Evolutionary conservation across 169 alveolate species (phyloP).

Genomic region (Plasmodium inui): DNA sequence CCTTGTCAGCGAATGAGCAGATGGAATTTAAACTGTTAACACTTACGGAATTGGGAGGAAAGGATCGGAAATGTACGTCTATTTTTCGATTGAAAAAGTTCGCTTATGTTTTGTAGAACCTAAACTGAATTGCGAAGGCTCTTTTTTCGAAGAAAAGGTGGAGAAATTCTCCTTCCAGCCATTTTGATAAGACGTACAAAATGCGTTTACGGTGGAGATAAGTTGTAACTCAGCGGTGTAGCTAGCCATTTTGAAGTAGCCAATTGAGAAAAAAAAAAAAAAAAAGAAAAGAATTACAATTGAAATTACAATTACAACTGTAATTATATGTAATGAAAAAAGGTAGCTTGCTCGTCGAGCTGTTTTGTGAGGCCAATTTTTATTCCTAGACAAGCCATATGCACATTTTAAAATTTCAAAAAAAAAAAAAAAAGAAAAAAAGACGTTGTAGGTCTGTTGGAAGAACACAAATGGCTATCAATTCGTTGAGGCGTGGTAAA

Average conservation of each 20-base stretch:
- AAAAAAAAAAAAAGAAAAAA: not conserved
- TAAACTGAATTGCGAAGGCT: not conserved
- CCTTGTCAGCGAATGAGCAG: not conserved
- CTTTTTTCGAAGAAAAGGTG: not conserved
- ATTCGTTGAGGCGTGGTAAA: not conserved
- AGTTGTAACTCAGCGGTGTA: not conserved
- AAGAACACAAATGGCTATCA: not conserved
- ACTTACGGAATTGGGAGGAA: not conserved
- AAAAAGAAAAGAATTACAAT: not conserved
- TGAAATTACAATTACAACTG: not conserved
- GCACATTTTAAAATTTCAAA: not conserved
- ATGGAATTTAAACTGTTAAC: not conserved
- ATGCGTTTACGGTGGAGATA: not conserved
- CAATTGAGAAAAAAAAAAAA: not conserved
- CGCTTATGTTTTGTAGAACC: not conserved
- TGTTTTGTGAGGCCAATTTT: not conserved
- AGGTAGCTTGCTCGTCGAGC: not conserved
- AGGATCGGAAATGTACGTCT: not conserved
- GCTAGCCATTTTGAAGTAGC: slow-evolving; percentile 10
- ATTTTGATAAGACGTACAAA: not conserved
- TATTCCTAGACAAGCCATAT: not conserved
- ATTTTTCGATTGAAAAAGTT: not conserved
- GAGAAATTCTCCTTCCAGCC: not conserved
- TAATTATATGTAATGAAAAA: not conserved
- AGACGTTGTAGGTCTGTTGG: not conserved